Evolutionary conservation across 2,329 filamentous ascomycete genomes (phyloP).

Genomic region (Zasmidium citrigriseum): DNA sequence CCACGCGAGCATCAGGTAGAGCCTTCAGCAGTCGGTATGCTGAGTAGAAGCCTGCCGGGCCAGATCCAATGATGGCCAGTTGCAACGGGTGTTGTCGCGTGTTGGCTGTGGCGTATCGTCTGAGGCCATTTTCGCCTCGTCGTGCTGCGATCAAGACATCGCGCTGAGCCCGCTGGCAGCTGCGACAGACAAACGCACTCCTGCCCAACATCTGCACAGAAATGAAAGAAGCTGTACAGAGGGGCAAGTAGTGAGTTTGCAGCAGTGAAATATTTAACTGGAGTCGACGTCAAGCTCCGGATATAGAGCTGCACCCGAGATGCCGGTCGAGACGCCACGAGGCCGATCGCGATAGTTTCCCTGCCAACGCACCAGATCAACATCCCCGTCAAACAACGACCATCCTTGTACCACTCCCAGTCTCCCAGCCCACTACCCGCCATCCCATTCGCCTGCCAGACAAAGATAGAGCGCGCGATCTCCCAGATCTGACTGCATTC

Average conservation of each 20-base stretch:
- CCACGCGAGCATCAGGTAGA: constrained; percentile 70
- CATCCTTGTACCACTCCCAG: neutral
- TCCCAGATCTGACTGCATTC: neutral
- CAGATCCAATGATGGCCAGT: constrained; percentile 83
- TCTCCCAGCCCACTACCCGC: neutral
- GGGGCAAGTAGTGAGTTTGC: neutral
- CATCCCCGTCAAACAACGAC: neutral
- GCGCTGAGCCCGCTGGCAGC: constrained; percentile 17
- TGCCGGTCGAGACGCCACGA: too few species aligned
- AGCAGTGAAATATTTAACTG: neutral
- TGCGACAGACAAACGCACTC: constrained; percentile 21
- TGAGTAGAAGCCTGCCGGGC: constrained; percentile 94
- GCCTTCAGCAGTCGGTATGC: constrained; percentile 81
- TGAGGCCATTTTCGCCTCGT: neutral
- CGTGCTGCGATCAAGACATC: constrained; percentile 20
- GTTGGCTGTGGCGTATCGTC: constrained; percentile 28
- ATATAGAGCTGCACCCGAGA: neutral
- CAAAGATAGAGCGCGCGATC: neutral
- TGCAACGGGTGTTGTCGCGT: constrained; percentile 57
- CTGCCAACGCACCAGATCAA: constrained; percentile 2
- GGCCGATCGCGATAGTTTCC: constrained; percentile 7
- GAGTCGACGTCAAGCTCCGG: neutral
- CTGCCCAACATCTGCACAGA: neutral
- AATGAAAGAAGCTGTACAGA: neutral
- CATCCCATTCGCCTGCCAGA: neutral